Evolutionary conservation across 495 filamentous ascomycete species (phyloP), one percentile per base, ranked within the genome.

Genomic region (Gamarada debralockiae): DNA sequence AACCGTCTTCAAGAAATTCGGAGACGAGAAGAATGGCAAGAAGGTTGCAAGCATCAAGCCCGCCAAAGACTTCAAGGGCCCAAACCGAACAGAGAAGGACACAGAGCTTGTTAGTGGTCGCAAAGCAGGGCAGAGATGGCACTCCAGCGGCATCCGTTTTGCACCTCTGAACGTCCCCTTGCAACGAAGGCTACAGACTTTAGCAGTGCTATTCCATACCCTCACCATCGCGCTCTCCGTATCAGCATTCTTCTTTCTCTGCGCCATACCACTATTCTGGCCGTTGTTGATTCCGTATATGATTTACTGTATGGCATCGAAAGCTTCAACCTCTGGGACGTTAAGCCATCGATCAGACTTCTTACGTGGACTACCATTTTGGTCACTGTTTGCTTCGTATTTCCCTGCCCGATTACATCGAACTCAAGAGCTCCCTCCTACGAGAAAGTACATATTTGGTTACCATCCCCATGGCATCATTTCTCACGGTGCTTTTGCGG

Each of bases 391-490:
- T 66, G 90, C 87, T 37, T 86, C 81, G 15, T 98, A 97, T 73
- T 98, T 93, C 69, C 93, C 93, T 1, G 87, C 90, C 12, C 76
- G 79, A 25, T 79, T 98, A 25, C 91, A 97, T 68, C 86, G 92
- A 51, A 90, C 88, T 33, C 76, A 85, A 58, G 70, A 87, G 44
- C 82, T 98, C 2, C 80, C 87, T 13, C 77, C 90, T 0, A 88
- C 85, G 2, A 79, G 90, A 52, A 97, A 97, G 70, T 98, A 97
- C 71, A 92, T 98, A 58, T 95, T 98, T 64, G 93, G 95, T 7
- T 47, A 47, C n/a, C 92, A 96, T 62, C 92, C 92, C 0, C 92
- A 97, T 66, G 93, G 93, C 36, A 97, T 98, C 67, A 96, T 98
- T 61, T 90, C 86, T 13, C 89, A 96, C 62, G 93, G 93, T 33